These are phyloP conservation scores for Pseudogymnoascus sp. DNA, from an alignment of 2,329 filamentous ascomycete genomes.

Conservation along the genomic window DNA sequence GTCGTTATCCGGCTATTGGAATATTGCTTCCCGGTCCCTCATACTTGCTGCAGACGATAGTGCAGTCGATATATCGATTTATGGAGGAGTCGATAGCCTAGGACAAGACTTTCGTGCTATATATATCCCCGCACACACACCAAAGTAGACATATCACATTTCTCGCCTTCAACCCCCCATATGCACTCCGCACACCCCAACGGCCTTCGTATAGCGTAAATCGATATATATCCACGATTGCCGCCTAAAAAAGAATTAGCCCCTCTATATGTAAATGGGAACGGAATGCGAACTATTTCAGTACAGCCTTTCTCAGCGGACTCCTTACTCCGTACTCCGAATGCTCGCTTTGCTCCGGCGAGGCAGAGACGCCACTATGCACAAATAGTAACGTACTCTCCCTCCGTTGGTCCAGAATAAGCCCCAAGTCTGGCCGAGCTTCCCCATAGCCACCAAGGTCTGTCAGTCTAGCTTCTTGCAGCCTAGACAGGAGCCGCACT, in stretches of 20 bases:
- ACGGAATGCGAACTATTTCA: neutral
- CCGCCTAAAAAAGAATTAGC: slow-evolving; percentile 3
- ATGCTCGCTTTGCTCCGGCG: neutral
- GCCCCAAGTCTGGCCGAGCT: neutral
- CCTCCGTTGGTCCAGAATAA: slow-evolving; percentile 2
- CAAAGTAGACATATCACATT: neutral
- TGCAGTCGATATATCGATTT: slow-evolving; percentile 1
- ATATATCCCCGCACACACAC: neutral
- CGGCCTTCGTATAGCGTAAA: neutral
- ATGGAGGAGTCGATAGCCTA: neutral
- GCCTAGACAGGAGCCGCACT: neutral
- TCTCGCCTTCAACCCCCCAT: neutral
- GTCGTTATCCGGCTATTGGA: slow-evolving; percentile 3
- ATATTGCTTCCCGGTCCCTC: neutral
- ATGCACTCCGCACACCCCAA: neutral
- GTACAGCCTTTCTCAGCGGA: neutral
- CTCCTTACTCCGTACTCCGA: neutral
- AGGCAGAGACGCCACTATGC: slow-evolving; percentile 2
- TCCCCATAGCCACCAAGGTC: slow-evolving; percentile 4
- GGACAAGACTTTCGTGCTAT: neutral
- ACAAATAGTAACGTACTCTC: neutral
- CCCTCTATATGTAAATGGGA: neutral
- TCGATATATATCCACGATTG: slow-evolving; percentile 1
- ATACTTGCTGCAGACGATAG: neutral
- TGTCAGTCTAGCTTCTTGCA: neutral